Conservation (phyloP, 805 yeast genomes). For the Candida mattraensis region DNA sequence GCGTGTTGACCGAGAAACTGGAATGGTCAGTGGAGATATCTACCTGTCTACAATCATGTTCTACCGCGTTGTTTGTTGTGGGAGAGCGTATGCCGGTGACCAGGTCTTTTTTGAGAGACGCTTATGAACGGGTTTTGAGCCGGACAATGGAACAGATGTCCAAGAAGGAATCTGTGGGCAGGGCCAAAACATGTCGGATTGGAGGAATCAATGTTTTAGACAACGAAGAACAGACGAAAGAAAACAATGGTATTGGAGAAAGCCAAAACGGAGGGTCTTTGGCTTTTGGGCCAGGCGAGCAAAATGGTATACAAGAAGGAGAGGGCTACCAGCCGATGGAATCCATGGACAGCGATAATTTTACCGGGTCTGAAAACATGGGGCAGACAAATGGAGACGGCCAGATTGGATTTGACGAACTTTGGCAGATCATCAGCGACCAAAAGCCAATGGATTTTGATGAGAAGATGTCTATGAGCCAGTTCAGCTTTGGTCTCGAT, state of each 20-base stretch:
- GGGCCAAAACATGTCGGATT: conserved; percentile 8
- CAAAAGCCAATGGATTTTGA: conserved; percentile 15
- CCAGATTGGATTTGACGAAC: conserved; percentile 16
- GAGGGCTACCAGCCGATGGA: not conserved
- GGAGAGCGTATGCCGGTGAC: conserved; percentile 28
- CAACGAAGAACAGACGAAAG: not conserved
- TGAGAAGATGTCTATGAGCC: conserved; percentile 4
- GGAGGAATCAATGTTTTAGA: conserved; percentile 19
- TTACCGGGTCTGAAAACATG: conserved; percentile 1
- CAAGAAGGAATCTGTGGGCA: conserved; percentile 5
- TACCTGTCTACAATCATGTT: conserved; percentile 25
- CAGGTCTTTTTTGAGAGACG: conserved; percentile 20
- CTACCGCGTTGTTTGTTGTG: conserved; percentile 24
- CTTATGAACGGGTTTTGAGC: conserved; percentile 21
- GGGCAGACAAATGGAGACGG: conserved; percentile 1
- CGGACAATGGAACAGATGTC: conserved; percentile 22
- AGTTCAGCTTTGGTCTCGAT: conserved; percentile 13
- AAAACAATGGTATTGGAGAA: conserved; percentile 1
- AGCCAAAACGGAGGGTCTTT: too few species aligned
- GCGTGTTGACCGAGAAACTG: conserved; percentile 20
- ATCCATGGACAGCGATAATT: not conserved
- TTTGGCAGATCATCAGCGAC: conserved; percentile 24
- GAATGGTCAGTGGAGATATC: conserved; percentile 25
- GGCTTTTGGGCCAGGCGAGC: too few species aligned
- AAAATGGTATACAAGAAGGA: too few species aligned